Base-by-base conservation (phyloP, 23 red algal genomes). In the Gracilaria gracilis region DNA sequence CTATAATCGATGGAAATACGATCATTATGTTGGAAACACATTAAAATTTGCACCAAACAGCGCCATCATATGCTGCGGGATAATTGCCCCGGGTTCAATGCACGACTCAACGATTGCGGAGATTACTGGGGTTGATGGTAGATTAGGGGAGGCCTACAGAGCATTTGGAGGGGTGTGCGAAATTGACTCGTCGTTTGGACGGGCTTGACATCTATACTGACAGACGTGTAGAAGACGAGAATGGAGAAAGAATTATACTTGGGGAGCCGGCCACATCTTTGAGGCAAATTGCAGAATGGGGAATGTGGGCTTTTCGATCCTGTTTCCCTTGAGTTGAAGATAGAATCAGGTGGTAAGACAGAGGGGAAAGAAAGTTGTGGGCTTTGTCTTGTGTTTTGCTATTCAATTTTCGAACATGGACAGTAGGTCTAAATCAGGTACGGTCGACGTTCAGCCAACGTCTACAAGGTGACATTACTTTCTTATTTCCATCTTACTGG, bases 31-130 rank as follows among this genome's bases (percentile, higher is more conserved):
- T 31, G 27, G 0, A 61, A 83, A 83, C 50, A 2, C 50, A 24
- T 27, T 88, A 16, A 39, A 76, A 9, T 61, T 88, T 57, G 0
- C 84, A 19, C 64, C 84, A 2, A 11, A 12, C 28, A 66, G 67
- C 6, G 42, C 48, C 0, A 23, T 88, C 32, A 88, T 75, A 1
- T 64, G 66, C 17, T 88, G 65, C 42, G 84, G 35, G 13, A 34
- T 88, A 33, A 88, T 76, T 48, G 70, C 65, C 1, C 62, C 3
- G 7, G 84, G 65, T 31, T 9, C 84, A 5, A 88, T 88, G 84
- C 66, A 88, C 20, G 84, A 88, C 84, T 88, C 84, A 0, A 21
- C 4, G 9, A 59, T 88, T 29, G 65, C 67, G 42, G 64, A 88
- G 46, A 74, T 64, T 0, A 35, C 62, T 1, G 15, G 15, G 15